Conservation (phyloP, 495 filamentous ascomycete genomes). For the Endocarpon pusillum region DNA sequence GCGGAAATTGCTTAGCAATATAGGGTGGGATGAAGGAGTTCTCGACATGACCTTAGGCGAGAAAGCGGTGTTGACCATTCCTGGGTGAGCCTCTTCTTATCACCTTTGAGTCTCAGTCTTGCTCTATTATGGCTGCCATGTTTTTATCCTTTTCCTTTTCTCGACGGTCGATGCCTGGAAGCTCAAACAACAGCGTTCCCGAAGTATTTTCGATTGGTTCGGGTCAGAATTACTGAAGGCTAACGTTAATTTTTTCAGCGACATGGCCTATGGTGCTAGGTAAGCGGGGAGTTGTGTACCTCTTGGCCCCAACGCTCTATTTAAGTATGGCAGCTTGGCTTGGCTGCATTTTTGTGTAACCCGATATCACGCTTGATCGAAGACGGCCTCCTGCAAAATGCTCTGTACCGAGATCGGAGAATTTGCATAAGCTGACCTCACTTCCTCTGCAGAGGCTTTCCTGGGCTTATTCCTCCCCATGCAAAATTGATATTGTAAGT, state of each 20-base stretch:
- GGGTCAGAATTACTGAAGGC: neutral
- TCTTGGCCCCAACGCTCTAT: slow-evolving; percentile 1
- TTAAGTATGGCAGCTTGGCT: neutral
- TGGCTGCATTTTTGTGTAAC: neutral
- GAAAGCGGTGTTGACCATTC: slow-evolving; percentile 60
- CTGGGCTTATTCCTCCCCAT: slow-evolving; percentile 38
- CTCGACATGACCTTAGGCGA: slow-evolving; percentile 64
- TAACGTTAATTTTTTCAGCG: neutral
- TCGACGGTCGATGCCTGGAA: neutral
- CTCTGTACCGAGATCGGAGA: neutral
- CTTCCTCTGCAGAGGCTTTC: slow-evolving; percentile 38
- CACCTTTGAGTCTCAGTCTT: neutral
- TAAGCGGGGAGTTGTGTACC: slow-evolving; percentile 1
- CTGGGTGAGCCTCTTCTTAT: slow-evolving; percentile 36
- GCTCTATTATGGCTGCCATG: slow-evolving; percentile 2
- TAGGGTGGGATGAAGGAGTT: slow-evolving; percentile 82
- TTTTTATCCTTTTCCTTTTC: slow-evolving; percentile 5
- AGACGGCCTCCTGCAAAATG: neutral
- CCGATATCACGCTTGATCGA: slow-evolving; percentile 1
- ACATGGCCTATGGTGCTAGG: neutral
- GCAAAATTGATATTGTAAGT: slow-evolving; percentile 36
- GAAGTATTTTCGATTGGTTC: neutral
- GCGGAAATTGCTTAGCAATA: neutral
- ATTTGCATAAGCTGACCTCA: slow-evolving; percentile 5
- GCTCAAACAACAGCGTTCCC: neutral